Conservation (phyloP, 2,329 filamentous ascomycete species). For the Hortaea werneckii region DNA sequence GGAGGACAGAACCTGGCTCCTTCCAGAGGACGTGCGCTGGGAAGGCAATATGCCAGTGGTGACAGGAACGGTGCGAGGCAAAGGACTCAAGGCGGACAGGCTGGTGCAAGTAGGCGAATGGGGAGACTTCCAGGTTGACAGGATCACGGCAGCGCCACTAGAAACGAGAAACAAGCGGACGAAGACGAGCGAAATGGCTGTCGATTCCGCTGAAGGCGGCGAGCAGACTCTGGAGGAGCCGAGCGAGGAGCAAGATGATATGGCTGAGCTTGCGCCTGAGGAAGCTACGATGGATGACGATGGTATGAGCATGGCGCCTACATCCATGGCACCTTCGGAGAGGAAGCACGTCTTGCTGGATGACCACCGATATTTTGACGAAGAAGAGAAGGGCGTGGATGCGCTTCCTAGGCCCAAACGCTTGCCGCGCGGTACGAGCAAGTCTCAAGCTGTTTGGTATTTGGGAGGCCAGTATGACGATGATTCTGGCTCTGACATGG, state of each 20-base stretch:
- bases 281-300: constrained; percentile 70
- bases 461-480: constrained; percentile 54
- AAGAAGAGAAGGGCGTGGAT: constrained; percentile 56
- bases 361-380: constrained; percentile 96
- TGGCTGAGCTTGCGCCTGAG: constrained; percentile 77
- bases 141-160: constrained; percentile 69
- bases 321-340: constrained; percentile 39
- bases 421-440: constrained; percentile 81
- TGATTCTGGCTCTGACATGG: constrained; percentile 76
- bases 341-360: constrained; percentile 83
- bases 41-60: constrained; percentile 45
- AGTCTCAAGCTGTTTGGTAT: constrained; percentile 92
- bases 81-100: constrained; percentile 77
- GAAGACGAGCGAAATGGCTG: constrained; percentile 51
- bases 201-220: constrained; percentile 49
- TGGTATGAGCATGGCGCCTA: constrained; percentile 36
- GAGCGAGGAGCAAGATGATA: constrained; percentile 68
- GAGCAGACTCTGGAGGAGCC: constrained; percentile 59
- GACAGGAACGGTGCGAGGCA: constrained; percentile 78
- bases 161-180: constrained; percentile 43
- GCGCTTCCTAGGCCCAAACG: constrained; percentile 55
- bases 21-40: constrained; percentile 74
- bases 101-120: constrained; percentile 86
- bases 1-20: constrained; percentile 91
- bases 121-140: constrained; percentile 87